Conservation (phyloP, 805 yeast genomes). For the Candida taoyuanica region DNA sequence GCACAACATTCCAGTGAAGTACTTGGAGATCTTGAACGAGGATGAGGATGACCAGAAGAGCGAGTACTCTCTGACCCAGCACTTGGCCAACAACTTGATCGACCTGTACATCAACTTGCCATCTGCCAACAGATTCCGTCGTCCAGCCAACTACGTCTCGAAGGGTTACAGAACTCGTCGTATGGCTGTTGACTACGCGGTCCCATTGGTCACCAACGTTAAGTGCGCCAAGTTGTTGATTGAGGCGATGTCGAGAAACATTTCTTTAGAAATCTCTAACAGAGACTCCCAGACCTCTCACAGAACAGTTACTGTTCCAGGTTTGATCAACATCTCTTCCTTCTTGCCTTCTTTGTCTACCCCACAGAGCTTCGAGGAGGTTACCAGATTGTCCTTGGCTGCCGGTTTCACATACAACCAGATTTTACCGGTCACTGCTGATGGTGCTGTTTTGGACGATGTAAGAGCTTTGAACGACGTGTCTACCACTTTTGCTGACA, state of each 20-base stretch:
- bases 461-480: constrained; percentile 62
- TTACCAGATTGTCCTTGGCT: constrained; percentile 66
- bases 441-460: constrained; percentile 62
- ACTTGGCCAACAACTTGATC: constrained; percentile 92
- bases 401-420: constrained; percentile 88
- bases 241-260: constrained; percentile 82
- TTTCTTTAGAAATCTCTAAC: constrained; percentile 60
- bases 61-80: constrained; percentile 94
- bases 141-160: constrained; percentile 97
- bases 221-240: constrained; percentile 93
- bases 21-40: constrained; percentile 79
- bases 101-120: constrained; percentile 96
- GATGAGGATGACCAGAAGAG: constrained; percentile 74
- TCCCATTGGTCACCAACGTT: constrained; percentile 96
- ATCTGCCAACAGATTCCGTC: constrained; percentile 92
- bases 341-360: constrained; percentile 65
- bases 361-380: constrained; percentile 53
- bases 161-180: constrained; percentile 98
- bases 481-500: constrained; percentile 42
- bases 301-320: constrained; percentile 76
- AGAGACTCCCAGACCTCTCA: constrained; percentile 91
- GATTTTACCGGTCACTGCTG: constrained; percentile 65
- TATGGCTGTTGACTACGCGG: constrained; percentile 98
- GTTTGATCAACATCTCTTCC: constrained; percentile 77
- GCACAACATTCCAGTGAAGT: constrained; percentile 90